phyloP scores from a whole-genome alignment of 2,329 filamentous ascomycete genomes.

The Gaeumannomyces tritici region DNA sequence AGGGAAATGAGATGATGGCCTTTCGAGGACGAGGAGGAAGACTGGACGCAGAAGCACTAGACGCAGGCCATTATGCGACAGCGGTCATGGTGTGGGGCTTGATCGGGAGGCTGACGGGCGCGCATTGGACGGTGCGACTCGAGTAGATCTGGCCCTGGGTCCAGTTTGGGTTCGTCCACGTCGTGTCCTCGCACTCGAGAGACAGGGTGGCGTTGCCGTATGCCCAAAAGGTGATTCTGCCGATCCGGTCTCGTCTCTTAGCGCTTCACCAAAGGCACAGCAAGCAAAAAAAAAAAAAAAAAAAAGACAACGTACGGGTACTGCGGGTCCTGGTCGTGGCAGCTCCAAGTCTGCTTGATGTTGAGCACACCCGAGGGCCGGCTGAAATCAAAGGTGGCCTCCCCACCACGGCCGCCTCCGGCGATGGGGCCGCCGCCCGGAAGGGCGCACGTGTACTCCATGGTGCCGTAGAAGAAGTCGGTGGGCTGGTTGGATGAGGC shows the following conservation, averaged over 20 bases:
- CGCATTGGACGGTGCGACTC: constrained; percentile 21
- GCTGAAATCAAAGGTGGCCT: constrained; percentile 31
- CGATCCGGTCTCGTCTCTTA: not conserved
- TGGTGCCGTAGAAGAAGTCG: constrained; percentile 41
- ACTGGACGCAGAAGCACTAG: not conserved
- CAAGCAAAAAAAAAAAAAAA: not conserved
- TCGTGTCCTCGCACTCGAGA: constrained; percentile 22
- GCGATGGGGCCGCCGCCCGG: constrained; percentile 10
- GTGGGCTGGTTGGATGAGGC: constrained; percentile 29
- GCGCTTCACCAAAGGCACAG: not conserved
- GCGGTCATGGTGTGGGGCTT: constrained; percentile 23
- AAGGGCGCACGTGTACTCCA: constrained; percentile 31
- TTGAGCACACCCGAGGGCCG: constrained; percentile 23
- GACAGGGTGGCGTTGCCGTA: constrained; percentile 22
- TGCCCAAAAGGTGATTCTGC: constrained; percentile 18
- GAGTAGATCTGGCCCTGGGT: constrained; percentile 26
- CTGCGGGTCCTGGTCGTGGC: constrained; percentile 26
- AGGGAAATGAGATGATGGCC: not conserved
- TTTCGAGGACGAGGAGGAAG: not conserved
- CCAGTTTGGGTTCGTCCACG: constrained; percentile 21
- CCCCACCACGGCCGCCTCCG: constrained; percentile 10
- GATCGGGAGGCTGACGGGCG: constrained; percentile 17
- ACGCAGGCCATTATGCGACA: constrained; percentile 20
- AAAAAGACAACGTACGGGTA: constrained; percentile 21
- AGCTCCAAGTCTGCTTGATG: constrained; percentile 40